Conservation (phyloP, 495 filamentous ascomycete genomes). For the Parathielavia hyrcaniae region DNA sequence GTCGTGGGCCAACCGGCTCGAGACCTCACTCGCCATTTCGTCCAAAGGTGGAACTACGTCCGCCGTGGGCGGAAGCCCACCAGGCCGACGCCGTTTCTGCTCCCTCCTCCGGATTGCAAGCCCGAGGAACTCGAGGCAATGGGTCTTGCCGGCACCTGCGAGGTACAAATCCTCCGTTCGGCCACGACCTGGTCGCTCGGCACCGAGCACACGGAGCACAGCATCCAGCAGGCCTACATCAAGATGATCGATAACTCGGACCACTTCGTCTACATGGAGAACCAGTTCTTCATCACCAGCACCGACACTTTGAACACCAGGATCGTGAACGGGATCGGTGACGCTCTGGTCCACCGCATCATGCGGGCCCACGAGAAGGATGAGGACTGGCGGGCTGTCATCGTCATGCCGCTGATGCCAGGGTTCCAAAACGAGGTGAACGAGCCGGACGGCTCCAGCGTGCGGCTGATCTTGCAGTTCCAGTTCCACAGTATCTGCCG, state of each 20-base stretch:
- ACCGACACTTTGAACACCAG: conserved; percentile 80
- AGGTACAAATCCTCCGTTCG: conserved; percentile 91
- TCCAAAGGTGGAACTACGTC: conserved; percentile 99
- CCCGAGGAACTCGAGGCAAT: conserved; percentile 77
- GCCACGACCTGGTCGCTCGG: conserved; percentile 88
- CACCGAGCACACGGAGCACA: conserved; percentile 78
- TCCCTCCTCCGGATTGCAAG: conserved; percentile 89
- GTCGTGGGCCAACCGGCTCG: conserved; percentile 92
- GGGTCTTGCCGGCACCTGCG: conserved; percentile 86
- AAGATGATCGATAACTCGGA: conserved; percentile 92
- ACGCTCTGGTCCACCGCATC: conserved; percentile 89
- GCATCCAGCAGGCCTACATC: conserved; percentile 93
- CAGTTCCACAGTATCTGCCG: conserved; percentile 97
- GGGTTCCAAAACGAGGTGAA: conserved; percentile 98
- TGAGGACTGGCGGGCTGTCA: conserved; percentile 90
- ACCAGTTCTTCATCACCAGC: conserved; percentile 97
- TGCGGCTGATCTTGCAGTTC: conserved; percentile 94
- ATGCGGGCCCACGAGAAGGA: conserved; percentile 74
- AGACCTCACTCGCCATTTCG: conserved; percentile 92
- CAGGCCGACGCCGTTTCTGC: conserved; percentile 83
- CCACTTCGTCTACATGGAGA: conserved; percentile 98
- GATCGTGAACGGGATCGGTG: conserved; percentile 89
- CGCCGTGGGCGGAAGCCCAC: conserved; percentile 90
- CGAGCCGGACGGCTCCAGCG: conserved; percentile 83
- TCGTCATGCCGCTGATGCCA: conserved; percentile 92